Evolutionary conservation across 768 basidiomycete genomes (phyloP).

Genomic region (Brasilioporus rufonigricans): DNA sequence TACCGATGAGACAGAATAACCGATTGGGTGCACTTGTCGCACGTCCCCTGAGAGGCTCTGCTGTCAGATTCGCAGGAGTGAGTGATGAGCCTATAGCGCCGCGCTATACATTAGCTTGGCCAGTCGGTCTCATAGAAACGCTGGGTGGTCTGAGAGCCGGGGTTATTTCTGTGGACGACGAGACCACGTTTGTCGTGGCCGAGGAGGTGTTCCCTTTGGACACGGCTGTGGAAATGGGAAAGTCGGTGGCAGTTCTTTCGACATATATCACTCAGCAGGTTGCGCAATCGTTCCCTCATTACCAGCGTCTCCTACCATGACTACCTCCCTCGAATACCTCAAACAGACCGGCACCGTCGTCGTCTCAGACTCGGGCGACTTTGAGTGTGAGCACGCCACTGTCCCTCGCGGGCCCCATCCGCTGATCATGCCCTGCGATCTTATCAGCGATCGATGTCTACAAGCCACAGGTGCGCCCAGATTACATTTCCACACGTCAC

Average conservation of each 20-base stretch:
- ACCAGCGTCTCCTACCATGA: slow-evolving; percentile 51
- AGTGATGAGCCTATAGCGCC: background rate
- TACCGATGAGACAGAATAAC: too few relatives aligned
- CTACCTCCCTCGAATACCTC: slow-evolving; percentile 78
- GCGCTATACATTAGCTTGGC: background rate
- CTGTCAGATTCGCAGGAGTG: slow-evolving; percentile 8
- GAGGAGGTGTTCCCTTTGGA: too few relatives aligned
- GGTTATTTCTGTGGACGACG: background rate
- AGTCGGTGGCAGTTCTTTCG: slow-evolving; percentile 18
- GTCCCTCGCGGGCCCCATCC: slow-evolving; percentile 15
- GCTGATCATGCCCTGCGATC: slow-evolving; percentile 25
- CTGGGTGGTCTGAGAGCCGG: background rate
- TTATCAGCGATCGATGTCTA: slow-evolving; percentile 85
- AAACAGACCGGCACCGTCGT: slow-evolving; percentile 94
- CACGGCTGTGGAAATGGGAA: slow-evolving; percentile 21
- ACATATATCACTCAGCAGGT: slow-evolving; percentile 19
- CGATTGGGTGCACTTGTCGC: slow-evolving; percentile 6
- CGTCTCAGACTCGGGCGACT: slow-evolving; percentile 97
- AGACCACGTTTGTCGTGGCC: slow-evolving; percentile 4
- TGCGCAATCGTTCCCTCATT: background rate
- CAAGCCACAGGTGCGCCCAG: slow-evolving; percentile 76
- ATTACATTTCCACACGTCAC: slow-evolving; percentile 12
- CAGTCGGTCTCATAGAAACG: background rate
- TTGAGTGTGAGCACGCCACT: slow-evolving; percentile 56
- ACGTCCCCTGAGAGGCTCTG: slow-evolving; percentile 14